A percentile compares a stretch with the other conserved stretches of the same genome.
Evolutionary conservation across 345 rosid species (phyloP).

Genomic region (Brassica rapa): DNA sequence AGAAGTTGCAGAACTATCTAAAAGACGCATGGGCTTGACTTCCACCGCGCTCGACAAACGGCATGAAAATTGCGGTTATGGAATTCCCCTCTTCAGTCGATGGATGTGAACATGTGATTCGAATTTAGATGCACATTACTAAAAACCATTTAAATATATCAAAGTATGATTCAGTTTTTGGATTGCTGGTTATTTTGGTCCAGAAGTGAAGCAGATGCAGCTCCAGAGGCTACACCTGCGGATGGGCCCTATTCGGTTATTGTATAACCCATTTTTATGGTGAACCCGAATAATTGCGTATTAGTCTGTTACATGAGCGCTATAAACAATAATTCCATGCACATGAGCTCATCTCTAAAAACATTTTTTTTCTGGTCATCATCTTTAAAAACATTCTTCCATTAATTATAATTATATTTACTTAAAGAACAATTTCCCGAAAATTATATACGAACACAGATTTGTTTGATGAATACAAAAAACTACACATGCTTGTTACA

Average conservation of each 20-base stretch:
- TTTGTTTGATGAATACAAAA: too few species aligned
- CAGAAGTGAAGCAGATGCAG: not conserved
- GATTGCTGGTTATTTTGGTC: not conserved
- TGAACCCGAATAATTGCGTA: not conserved
- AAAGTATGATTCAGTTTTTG: not conserved
- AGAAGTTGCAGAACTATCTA: not conserved
- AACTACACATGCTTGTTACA: too few species aligned
- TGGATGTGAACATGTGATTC: not conserved
- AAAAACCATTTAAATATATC: not conserved
- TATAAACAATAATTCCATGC: not conserved
- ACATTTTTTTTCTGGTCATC: not conserved
- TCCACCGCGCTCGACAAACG: slow-evolving; percentile 12
- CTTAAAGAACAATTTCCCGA: not conserved
- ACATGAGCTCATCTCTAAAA: not conserved
- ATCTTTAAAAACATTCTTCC: not conserved
- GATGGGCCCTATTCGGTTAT: not conserved
- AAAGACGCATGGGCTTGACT: slow-evolving; percentile 34
- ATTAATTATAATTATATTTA: too few species aligned
- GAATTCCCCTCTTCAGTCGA: not conserved
- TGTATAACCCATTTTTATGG: not conserved
- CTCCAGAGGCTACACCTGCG: not conserved
- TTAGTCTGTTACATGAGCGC: too few species aligned
- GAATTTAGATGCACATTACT: not conserved
- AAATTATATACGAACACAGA: too few species aligned
- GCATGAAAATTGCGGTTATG: slow-evolving; percentile 24